phyloP scores from a whole-genome alignment of 257 asterid species.

The Scutellaria baicalensis region DNA sequence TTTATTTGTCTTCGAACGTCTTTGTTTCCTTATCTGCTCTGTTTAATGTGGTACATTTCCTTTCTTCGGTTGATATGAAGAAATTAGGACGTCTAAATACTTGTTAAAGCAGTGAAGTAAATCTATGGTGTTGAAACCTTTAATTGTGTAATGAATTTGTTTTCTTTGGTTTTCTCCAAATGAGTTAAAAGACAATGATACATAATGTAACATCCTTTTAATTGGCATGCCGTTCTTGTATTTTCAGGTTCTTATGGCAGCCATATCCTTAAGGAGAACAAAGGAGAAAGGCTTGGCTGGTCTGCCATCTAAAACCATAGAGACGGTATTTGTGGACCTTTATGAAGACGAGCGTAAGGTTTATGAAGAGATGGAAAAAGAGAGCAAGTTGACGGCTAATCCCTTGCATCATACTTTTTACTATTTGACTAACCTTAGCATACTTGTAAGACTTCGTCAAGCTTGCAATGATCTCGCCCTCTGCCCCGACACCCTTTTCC shows the following conservation, averaged over 20 bases:
- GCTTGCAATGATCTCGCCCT: constrained; percentile 43
- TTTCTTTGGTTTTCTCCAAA: neutral
- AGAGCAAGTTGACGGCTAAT: constrained; percentile 50
- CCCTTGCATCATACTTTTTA: constrained; percentile 28
- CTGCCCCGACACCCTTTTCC: constrained; percentile 48
- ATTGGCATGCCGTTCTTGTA: neutral
- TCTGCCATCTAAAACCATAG: constrained; percentile 62
- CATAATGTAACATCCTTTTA: neutral
- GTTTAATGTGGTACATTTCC: neutral
- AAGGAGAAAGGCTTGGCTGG: constrained; percentile 56
- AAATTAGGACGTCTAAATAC: no score
- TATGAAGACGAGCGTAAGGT: constrained; percentile 60
- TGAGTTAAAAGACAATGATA: neutral
- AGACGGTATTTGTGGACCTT: constrained; percentile 54
- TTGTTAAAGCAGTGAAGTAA: neutral
- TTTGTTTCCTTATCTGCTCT: neutral
- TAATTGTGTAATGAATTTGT: neutral
- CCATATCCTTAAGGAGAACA: constrained; percentile 79
- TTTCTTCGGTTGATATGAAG: no score
- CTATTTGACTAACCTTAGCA: constrained; percentile 60
- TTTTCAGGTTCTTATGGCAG: constrained; percentile 65
- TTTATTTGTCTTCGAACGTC: neutral
- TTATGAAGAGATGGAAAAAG: constrained; percentile 78
- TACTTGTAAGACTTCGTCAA: constrained; percentile 76
- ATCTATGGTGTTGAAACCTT: no score